These are phyloP conservation scores for Stereocaulon alpinum DNA, from an alignment of 495 filamentous ascomycete species.

Conservation along the genomic window DNA sequence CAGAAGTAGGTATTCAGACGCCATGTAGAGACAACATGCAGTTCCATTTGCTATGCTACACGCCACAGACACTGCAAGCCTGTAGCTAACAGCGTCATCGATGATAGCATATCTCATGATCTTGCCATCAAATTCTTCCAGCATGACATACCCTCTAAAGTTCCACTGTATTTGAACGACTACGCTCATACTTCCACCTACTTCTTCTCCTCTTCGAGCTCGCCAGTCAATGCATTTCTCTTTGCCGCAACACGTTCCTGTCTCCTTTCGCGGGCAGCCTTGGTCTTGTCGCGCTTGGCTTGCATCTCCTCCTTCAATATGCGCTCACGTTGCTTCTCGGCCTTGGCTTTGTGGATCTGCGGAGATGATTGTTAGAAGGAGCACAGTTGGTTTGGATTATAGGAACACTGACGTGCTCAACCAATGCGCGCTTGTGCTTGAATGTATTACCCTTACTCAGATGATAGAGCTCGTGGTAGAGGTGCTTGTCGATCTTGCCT, in stretches of 20 bases:
- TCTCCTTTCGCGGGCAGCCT: conserved; percentile 96
- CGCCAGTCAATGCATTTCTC: conserved; percentile 71
- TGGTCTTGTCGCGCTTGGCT: conserved; percentile 98
- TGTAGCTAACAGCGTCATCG: neutral
- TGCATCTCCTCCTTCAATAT: conserved; percentile 98
- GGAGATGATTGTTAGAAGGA: neutral
- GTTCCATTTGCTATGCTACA: conserved; percentile 8
- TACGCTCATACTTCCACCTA: neutral
- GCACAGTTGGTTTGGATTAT: neutral
- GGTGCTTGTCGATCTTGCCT: conserved; percentile 99
- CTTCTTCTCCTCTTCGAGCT: conserved; percentile 48
- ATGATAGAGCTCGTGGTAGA: conserved; percentile 99
- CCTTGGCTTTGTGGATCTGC: conserved; percentile 99
- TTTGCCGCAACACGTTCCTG: conserved; percentile 78
- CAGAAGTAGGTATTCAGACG: neutral
- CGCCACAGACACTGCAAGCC: neutral
- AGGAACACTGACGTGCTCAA: conserved; percentile 88
- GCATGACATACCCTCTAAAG: neutral
- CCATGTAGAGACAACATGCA: neutral
- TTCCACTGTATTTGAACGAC: neutral
- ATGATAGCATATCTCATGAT: neutral
- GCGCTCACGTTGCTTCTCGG: conserved; percentile 92
- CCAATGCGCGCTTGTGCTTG: conserved; percentile 99
- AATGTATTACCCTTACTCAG: conserved; percentile 99
- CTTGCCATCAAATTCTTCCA: neutral